Conservation (phyloP, 805 yeast species). For the Nakazawaea ernobii region DNA sequence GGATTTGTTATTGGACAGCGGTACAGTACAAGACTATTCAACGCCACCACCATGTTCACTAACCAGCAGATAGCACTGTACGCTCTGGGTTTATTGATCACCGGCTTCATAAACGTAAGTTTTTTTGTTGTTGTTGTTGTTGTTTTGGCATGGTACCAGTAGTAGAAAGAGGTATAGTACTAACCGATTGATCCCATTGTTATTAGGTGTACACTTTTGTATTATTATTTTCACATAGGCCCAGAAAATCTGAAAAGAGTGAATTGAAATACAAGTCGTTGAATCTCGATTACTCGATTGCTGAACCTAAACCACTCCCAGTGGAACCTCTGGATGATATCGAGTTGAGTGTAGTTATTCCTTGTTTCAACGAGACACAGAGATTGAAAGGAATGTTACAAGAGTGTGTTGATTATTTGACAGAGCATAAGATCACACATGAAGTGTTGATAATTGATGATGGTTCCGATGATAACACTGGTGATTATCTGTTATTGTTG, state of each 20-base stretch:
- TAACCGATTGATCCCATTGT: not conserved
- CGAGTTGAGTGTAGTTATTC: conserved; percentile 73
- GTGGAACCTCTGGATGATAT: conserved; percentile 30
- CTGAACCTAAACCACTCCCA: conserved; percentile 27
- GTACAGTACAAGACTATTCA: too few species aligned
- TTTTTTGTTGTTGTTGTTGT: too few species aligned
- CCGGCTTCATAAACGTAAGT: too few species aligned
- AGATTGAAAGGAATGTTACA: conserved; percentile 68
- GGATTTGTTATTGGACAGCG: too few species aligned
- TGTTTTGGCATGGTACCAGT: too few species aligned
- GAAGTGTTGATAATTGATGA: conserved; percentile 90
- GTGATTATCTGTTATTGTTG: conserved; percentile 61
- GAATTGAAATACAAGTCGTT: conserved; percentile 54
- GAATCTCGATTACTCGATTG: conserved; percentile 25
- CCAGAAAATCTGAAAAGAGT: conserved; percentile 46
- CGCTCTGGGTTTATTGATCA: too few species aligned
- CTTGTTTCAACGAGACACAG: conserved; percentile 85
- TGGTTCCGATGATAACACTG: conserved; percentile 81
- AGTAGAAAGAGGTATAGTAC: too few species aligned
- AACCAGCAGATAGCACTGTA: too few species aligned
- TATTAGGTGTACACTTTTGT: conserved; percentile 35
- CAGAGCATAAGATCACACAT: conserved; percentile 34
- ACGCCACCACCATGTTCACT: too few species aligned
- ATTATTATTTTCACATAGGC: conserved; percentile 53
- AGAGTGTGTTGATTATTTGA: conserved; percentile 57